Evolutionary conservation across 352 stramenopile genomes (phyloP).

Genomic region (Pythium monospermum): DNA sequence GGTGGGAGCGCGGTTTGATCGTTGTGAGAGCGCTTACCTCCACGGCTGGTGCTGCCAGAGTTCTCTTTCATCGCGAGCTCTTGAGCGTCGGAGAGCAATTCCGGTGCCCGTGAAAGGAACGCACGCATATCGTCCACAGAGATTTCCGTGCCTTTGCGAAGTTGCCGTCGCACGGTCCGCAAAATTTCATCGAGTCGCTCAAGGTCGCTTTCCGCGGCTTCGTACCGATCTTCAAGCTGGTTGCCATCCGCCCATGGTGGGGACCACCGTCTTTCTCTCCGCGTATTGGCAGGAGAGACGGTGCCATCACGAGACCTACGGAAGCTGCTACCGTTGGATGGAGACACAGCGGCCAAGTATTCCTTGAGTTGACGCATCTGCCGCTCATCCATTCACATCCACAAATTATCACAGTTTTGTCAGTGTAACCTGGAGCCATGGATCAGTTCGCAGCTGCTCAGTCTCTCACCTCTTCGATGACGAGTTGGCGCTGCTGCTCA

Average conservation of each 20-base stretch:
- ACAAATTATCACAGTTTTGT: too few relatives aligned
- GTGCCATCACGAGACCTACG: too few relatives aligned
- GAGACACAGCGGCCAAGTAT: too few relatives aligned
- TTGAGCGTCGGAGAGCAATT: conserved; percentile 36
- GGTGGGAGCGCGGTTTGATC: too few relatives aligned
- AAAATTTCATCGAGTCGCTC: conserved; percentile 50
- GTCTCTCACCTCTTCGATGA: conserved; percentile 26
- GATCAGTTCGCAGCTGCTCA: conserved; percentile 20
- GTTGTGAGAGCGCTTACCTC: too few relatives aligned
- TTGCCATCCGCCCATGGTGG: conserved; percentile 15
- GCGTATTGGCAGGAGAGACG: too few relatives aligned
- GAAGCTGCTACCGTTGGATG: too few relatives aligned
- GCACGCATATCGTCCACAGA: conserved; percentile 39
- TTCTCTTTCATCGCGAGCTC: conserved; percentile 56
- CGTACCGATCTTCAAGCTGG: conserved; percentile 27
- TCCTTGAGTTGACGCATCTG: too few relatives aligned
- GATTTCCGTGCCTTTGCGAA: conserved; percentile 38
- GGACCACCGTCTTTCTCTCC: too few relatives aligned
- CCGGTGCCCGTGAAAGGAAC: conserved; percentile 31
- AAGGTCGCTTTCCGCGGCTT: conserved; percentile 51
- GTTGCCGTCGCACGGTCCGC: conserved; percentile 29
- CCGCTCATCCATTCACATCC: too few relatives aligned
- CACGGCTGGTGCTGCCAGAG: too few relatives aligned
- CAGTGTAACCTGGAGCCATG: too few relatives aligned
- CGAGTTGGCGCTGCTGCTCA: conserved; percentile 32